Evolutionary conservation across 2,329 filamentous ascomycete species (phyloP).

Genomic region (Fusarium stilboides): DNA sequence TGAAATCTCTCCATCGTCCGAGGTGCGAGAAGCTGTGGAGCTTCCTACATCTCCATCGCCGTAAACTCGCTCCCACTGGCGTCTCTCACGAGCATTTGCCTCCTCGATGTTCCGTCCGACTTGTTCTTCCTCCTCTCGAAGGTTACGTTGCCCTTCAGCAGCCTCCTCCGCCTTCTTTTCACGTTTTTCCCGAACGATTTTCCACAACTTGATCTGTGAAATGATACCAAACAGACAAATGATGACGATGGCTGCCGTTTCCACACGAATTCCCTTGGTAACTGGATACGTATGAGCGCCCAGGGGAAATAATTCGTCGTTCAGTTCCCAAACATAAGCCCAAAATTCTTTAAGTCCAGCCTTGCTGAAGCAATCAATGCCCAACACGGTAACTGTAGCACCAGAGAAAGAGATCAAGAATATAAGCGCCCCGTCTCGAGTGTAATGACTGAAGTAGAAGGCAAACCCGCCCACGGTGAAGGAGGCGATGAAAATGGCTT

Average conservation of each 20-base stretch:
- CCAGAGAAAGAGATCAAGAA: constrained; percentile 84
- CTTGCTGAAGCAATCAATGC: constrained; percentile 90
- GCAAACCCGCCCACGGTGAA: constrained; percentile 78
- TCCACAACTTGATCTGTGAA: constrained; percentile 90
- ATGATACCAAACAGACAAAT: constrained; percentile 82
- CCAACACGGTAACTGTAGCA: constrained; percentile 83
- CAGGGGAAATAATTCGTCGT: constrained; percentile 84
- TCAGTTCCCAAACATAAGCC: constrained; percentile 91
- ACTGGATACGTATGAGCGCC: constrained; percentile 85
- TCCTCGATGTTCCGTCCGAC: constrained; percentile 78
- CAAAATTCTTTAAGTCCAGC: constrained; percentile 98
- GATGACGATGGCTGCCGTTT: constrained; percentile 83
- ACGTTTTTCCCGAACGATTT: constrained; percentile 77
- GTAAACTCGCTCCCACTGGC: constrained; percentile 84
- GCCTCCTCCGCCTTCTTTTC: constrained; percentile 66
- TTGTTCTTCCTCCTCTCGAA: constrained; percentile 77
- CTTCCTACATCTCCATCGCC: constrained; percentile 68
- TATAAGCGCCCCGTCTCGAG: constrained; percentile 84
- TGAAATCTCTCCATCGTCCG: constrained; percentile 64
- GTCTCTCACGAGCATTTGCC: constrained; percentile 72
- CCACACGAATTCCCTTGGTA: constrained; percentile 88
- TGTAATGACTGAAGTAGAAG: constrained; percentile 85
- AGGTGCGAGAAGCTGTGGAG: constrained; percentile 61
- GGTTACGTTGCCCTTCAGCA: constrained; percentile 66
- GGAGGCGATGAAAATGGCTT: constrained; percentile 81